Evolutionary conservation across 345 rosid genomes (phyloP).

Genomic region (Eucalyptus sideroxylon): DNA sequence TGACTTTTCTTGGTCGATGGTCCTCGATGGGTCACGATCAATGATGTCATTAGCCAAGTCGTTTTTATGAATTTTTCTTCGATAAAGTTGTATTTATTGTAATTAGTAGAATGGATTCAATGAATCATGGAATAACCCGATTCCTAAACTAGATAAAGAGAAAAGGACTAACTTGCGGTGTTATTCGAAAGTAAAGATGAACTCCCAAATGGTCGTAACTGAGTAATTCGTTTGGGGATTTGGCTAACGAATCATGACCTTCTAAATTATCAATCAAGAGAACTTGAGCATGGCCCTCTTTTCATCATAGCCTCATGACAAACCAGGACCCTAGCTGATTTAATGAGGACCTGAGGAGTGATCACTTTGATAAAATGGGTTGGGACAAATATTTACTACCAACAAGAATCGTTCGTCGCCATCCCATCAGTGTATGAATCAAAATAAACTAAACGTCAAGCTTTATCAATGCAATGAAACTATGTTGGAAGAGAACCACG

Average conservation of each 20-base stretch:
- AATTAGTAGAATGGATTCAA: not conserved
- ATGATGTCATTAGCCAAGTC: not conserved
- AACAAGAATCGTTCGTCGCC: rapidly evolving
- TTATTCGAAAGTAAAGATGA: not conserved
- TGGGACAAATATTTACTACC: not conserved
- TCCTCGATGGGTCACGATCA: not conserved
- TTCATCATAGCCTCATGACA: not conserved
- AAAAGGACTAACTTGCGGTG: rapidly evolving
- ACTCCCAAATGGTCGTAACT: rapidly evolving
- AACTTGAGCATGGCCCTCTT: not conserved
- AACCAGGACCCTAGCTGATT: rapidly evolving
- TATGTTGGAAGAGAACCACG: too few relatives aligned
- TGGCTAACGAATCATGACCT: not conserved
- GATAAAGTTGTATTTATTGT: not conserved
- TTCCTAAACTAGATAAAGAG: not conserved
- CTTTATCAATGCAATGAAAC: not conserved
- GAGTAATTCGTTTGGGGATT: rapidly evolving
- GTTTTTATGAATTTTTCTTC: not conserved
- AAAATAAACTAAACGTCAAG: rapidly evolving
- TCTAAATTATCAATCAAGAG: not conserved
- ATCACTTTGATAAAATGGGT: too few relatives aligned
- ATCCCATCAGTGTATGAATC: not conserved
- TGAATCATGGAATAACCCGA: not conserved
- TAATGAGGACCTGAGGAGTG: rapidly evolving
- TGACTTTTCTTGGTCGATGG: not conserved